Percentiles rank a stretch among this genome's conserved stretches.
Conservation (phyloP, 495 filamentous ascomycete species). For the Bombardia bombarda region DNA sequence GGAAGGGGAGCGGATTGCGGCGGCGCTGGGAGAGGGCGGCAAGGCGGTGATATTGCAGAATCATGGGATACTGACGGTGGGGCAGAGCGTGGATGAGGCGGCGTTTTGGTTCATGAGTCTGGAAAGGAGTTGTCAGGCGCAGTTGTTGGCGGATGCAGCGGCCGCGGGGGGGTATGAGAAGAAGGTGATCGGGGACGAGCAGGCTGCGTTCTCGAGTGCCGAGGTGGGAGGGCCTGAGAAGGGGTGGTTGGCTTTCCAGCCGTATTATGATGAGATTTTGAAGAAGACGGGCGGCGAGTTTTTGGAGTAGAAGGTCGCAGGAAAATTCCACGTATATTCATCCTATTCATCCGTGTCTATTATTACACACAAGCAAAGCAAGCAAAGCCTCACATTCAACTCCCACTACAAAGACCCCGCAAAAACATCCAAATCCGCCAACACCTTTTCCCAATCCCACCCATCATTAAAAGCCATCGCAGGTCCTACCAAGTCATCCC, state of each 20-base stretch:
- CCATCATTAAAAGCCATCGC: not conserved
- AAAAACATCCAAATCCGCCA: not conserved
- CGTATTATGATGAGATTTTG: too few relatives aligned
- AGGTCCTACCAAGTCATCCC: not conserved
- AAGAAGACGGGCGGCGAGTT: too few relatives aligned
- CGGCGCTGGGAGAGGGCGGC: slow-evolving; percentile 34
- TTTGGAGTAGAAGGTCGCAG: too few relatives aligned
- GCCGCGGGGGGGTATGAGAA: not conserved
- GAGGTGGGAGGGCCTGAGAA: too few relatives aligned
- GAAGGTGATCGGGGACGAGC: not conserved
- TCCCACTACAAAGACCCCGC: too few relatives aligned
- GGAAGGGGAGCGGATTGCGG: slow-evolving; percentile 44
- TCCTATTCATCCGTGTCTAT: too few relatives aligned
- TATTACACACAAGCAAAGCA: too few relatives aligned
- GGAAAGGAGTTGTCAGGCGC: slow-evolving; percentile 43
- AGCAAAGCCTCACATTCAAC: too few relatives aligned
- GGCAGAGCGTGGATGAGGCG: slow-evolving; percentile 47
- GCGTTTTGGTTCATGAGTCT: slow-evolving; percentile 44
- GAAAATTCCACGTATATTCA: too few relatives aligned
- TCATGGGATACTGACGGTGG: slow-evolving; percentile 48
- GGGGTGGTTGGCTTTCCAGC: too few relatives aligned
- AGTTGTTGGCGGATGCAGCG: slow-evolving; percentile 44
- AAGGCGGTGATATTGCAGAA: slow-evolving; percentile 46
- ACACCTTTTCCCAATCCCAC: not conserved
- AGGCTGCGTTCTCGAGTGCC: too few relatives aligned